Percentiles rank a stretch among this genome's conserved stretches.
Evolutionary conservation across 1,139 yeast species (phyloP).

Genomic region (Blastobotrys petasosporus): DNA sequence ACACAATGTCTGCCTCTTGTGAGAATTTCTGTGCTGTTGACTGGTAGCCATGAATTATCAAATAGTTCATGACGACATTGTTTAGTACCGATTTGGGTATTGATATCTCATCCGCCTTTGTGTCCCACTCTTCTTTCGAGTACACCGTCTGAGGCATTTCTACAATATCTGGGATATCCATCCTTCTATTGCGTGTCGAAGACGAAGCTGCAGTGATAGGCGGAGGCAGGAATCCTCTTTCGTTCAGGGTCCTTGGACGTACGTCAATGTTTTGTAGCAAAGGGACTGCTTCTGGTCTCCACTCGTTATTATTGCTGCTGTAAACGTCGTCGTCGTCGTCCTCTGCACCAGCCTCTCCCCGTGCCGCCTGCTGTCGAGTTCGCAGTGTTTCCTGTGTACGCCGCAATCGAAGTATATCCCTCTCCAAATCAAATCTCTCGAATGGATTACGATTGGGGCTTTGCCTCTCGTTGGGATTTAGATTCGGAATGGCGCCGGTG

Average conservation of each 20-base stretch:
- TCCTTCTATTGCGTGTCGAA: background rate
- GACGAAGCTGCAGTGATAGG: background rate
- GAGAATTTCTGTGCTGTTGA: conserved; percentile 35
- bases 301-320: too few species aligned
- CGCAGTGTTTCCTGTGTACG: too few species aligned
- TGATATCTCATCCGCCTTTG: conserved; percentile 21
- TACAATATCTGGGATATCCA: conserved; percentile 12
- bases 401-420: too few species aligned
- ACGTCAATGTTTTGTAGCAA: too few species aligned
- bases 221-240: too few species aligned
- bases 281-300: too few species aligned
- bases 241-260: too few species aligned
- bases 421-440: too few species aligned
- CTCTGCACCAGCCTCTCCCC: too few species aligned
- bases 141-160: conserved; percentile 13
- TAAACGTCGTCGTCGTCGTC: too few species aligned
- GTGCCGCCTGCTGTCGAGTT: too few species aligned
- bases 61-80: conserved; percentile 35
- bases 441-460: too few species aligned
- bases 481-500: background rate
- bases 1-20: conserved; percentile 33
- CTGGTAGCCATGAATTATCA: conserved; percentile 37
- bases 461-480: background rate
- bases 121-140: conserved; percentile 28
- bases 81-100: conserved; percentile 30